These are phyloP conservation scores for Chlamydomonas sphaeroides DNA, from an alignment of 139 green algal genomes.

Conservation along the genomic window DNA sequence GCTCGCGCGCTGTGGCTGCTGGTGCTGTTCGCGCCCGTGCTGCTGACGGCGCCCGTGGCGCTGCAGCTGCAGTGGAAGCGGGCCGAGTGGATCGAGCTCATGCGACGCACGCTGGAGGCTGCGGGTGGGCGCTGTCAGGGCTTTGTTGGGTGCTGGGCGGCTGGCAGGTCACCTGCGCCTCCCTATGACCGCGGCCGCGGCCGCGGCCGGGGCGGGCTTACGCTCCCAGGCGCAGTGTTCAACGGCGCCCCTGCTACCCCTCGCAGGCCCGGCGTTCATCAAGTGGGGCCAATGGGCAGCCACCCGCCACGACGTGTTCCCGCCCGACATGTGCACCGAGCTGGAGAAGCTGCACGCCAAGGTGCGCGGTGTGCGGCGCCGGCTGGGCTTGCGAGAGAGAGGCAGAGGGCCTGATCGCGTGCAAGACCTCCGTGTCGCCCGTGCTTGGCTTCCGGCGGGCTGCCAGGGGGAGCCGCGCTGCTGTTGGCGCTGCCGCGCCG, in stretches of 20 bases:
- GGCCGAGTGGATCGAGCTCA: conserved; percentile 59
- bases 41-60: conserved; percentile 59
- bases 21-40: conserved; percentile 70
- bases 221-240: too few species aligned
- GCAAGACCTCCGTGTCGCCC: too few species aligned
- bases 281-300: conserved; percentile 99
- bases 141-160: neutral
- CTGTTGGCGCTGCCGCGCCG: too few species aligned
- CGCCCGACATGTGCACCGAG: conserved; percentile 82
- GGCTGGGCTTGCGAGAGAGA: neutral
- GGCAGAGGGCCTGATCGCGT: too few species aligned
- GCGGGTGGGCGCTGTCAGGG: conserved; percentile 21
- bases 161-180: too few species aligned
- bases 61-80: conserved; percentile 52
- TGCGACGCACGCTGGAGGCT: conserved; percentile 57
- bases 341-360: conserved; percentile 85
- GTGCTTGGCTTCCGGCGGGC: too few species aligned
- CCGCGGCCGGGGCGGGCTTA: too few species aligned
- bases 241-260: too few species aligned
- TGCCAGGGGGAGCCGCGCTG: too few species aligned
- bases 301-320: conserved; percentile 95
- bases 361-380: conserved; percentile 16
- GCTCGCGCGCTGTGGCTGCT: conserved; percentile 65
- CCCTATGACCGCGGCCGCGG: too few species aligned
- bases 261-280: conserved; percentile 82